A percentile compares a stretch with the other conserved stretches of the same genome.
phyloP scores from a whole-genome alignment of 768 basidiomycete genomes.

The Pleurotus tuoliensis region DNA sequence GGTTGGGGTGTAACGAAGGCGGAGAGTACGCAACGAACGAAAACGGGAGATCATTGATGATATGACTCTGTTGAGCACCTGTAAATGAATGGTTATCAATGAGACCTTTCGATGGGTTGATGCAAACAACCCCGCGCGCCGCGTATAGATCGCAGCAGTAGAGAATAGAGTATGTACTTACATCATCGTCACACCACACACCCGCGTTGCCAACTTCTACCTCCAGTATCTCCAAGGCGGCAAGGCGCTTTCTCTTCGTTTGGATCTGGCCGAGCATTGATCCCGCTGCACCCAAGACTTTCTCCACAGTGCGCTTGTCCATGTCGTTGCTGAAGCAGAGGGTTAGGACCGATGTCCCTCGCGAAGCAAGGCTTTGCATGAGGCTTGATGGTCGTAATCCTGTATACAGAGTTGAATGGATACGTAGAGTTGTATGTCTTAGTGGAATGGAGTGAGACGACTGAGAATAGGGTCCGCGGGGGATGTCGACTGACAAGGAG shows the following conservation, averaged over 20 bases:
- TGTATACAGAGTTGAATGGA: constrained; percentile 41
- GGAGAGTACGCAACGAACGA: not conserved
- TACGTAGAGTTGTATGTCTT: constrained; percentile 29
- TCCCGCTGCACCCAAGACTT: constrained; percentile 39
- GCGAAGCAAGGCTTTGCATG: constrained; percentile 25
- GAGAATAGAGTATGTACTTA: constrained; percentile 14
- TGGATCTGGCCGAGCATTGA: constrained; percentile 26
- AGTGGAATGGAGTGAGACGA: constrained; percentile 22
- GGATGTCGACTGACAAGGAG: constrained; percentile 1
- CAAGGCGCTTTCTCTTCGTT: constrained; percentile 16
- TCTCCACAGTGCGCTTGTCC: constrained; percentile 42
- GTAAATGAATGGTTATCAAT: not conserved
- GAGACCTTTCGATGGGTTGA: too few relatives aligned
- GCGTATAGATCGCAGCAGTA: not conserved
- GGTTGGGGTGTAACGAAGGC: not conserved
- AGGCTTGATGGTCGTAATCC: constrained; percentile 42
- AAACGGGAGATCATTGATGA: constrained; percentile 3
- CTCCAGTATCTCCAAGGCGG: constrained; percentile 18
- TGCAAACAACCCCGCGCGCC: too few relatives aligned
- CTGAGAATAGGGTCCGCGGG: not conserved
- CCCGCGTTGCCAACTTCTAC: constrained; percentile 24
- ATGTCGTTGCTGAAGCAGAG: constrained; percentile 35
- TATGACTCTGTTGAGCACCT: constrained; percentile 7
- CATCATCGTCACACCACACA: constrained; percentile 28
- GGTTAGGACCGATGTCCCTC: constrained; percentile 26